phyloP scores from a whole-genome alignment of 768 basidiomycete species.

The Trametes cinnabarina region DNA sequence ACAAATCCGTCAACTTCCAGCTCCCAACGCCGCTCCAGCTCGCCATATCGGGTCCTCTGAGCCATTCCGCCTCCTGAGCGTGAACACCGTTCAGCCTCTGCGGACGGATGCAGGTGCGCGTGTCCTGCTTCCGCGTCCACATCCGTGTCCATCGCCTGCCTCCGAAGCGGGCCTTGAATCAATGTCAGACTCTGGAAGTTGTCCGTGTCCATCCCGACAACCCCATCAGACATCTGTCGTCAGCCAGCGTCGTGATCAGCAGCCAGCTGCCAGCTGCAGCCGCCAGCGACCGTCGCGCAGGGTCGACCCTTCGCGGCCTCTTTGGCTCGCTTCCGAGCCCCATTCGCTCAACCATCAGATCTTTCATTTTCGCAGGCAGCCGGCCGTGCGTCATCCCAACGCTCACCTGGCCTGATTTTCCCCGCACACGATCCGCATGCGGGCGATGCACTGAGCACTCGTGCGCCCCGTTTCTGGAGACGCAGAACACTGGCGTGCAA shows the following conservation, averaged over 20 bases:
- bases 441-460: slow-evolving; percentile 1
- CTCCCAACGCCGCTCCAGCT: background rate
- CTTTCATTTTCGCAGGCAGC: background rate
- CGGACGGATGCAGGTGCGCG: background rate
- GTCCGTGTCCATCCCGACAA: background rate
- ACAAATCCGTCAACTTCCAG: background rate
- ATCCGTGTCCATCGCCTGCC: background rate
- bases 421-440: background rate
- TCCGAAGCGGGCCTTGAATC: background rate
- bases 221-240: slow-evolving; percentile 13
- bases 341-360: background rate
- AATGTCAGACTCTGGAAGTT: too few species aligned
- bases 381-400: slow-evolving; percentile 5
- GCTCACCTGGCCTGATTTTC: background rate
- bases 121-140: background rate
- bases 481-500: background rate
- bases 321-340: background rate
- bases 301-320: background rate
- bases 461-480: background rate
- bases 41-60: background rate
- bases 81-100: background rate
- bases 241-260: background rate
- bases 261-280: background rate
- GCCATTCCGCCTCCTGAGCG: background rate
- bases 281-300: background rate